Percentiles rank a stretch among this genome's conserved stretches.
Conservation (phyloP, 139 green algal genomes). For the Gonium pectorale region DNA sequence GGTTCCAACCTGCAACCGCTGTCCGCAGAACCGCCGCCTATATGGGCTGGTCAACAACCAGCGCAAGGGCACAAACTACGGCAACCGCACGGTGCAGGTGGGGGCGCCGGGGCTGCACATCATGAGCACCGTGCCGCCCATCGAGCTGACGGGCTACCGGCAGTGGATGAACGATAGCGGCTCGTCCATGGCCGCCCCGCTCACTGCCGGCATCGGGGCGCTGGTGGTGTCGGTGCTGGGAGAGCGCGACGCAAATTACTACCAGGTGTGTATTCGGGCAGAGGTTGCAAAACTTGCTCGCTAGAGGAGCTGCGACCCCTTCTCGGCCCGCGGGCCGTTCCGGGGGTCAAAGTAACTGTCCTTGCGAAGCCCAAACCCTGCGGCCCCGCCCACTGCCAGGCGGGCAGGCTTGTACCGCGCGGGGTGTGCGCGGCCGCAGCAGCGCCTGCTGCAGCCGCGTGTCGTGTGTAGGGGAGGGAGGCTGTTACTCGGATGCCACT, state of each 20-base stretch:
- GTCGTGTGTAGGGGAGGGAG: too few relatives aligned
- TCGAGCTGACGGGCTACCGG: background rate
- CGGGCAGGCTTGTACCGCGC: background rate
- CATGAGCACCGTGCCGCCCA: conserved; percentile 1
- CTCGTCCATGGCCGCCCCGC: conserved; percentile 43
- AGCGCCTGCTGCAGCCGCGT: too few relatives aligned
- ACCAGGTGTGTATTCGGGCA: conserved; percentile 24
- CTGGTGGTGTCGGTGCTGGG: conserved; percentile 43
- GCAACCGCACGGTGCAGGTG: background rate
- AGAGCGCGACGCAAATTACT: conserved; percentile 16
- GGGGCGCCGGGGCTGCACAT: conserved; percentile 13
- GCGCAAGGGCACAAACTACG: conserved; percentile 20
- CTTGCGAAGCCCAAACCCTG: too few relatives aligned
- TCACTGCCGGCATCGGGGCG: conserved; percentile 25
- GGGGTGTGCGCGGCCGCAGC: too few relatives aligned
- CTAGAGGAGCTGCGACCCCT: too few relatives aligned
- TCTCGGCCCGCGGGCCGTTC: too few relatives aligned
- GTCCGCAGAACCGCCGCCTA: background rate
- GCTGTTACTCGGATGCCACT: too few relatives aligned
- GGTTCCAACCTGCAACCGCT: background rate
- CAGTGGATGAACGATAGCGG: background rate
- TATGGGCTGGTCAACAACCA: background rate
- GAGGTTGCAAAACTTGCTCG: too few relatives aligned
- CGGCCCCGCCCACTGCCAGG: too few relatives aligned
- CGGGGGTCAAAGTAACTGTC: background rate